Evolutionary conservation across 1,284 basidiomycete genomes (phyloP).

Genomic region (Pseudozyma pruni): DNA sequence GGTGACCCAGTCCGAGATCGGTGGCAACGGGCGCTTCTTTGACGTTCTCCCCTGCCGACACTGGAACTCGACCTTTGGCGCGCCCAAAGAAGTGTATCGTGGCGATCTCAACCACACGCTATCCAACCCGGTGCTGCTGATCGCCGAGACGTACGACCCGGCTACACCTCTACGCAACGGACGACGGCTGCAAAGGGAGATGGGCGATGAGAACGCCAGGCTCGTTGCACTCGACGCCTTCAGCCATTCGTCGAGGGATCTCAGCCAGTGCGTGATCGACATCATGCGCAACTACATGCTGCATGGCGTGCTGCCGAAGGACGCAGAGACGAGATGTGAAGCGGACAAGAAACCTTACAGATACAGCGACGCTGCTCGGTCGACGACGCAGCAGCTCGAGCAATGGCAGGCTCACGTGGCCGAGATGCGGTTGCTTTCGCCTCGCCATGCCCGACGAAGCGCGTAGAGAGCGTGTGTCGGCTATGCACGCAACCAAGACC

Average conservation of each 20-base stretch:
- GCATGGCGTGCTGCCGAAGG: conserved; percentile 21
- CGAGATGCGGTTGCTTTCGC: conserved; percentile 1
- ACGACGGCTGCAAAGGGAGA: conserved; percentile 17
- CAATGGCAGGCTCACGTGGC: conserved; percentile 11
- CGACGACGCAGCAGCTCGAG: neutral
- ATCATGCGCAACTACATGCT: conserved; percentile 29
- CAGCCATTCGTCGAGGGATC: conserved; percentile 37
- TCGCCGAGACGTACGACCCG: conserved; percentile 43
- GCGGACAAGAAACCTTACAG: conserved; percentile 37
- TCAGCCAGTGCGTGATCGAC: conserved; percentile 26
- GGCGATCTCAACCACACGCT: conserved; percentile 28
- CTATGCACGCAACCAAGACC: no score
- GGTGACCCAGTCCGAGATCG: conserved; percentile 32
- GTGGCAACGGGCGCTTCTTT: conserved; percentile 35
- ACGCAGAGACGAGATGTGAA: conserved; percentile 21
- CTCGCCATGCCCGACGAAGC: neutral
- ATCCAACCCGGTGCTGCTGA: conserved; percentile 26
- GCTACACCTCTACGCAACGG: conserved; percentile 46
- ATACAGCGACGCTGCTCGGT: neutral
- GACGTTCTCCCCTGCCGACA: conserved; percentile 48
- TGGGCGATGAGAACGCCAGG: conserved; percentile 38
- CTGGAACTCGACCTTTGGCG: conserved; percentile 21
- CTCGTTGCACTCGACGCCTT: conserved; percentile 38
- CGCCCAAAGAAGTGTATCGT: conserved; percentile 38
- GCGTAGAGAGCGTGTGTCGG: neutral